Evolutionary conservation across 2,329 filamentous ascomycete species (phyloP).

Genomic region (Sphaerulina populicola): DNA sequence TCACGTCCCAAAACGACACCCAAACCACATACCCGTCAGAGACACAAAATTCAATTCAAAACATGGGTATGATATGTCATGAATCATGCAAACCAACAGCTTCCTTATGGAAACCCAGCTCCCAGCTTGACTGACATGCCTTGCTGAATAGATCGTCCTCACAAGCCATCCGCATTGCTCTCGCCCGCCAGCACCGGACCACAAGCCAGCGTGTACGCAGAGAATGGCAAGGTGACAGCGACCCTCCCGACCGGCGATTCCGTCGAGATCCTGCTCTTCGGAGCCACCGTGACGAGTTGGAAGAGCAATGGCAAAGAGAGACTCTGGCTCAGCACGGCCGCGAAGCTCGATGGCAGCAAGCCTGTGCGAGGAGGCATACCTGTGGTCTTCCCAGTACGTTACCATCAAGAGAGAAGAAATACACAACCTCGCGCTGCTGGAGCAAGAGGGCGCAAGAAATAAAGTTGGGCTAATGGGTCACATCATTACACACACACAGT

Average conservation of each 20-base stretch:
- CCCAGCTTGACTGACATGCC: background rate
- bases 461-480: background rate
- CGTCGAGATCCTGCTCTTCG: conserved; percentile 77
- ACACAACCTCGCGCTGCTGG: background rate
- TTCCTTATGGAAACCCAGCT: too few relatives aligned
- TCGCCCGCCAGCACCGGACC: conserved; percentile 53
- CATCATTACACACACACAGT: conserved; percentile 41
- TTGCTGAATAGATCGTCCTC: conserved; percentile 55
- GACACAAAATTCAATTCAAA: background rate
- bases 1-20: too few relatives aligned
- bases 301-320: conserved; percentile 58
- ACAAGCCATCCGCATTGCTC: conserved; percentile 70
- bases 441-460: background rate
- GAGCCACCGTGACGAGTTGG: conserved; percentile 90
- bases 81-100: too few relatives aligned
- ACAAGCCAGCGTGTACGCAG: conserved; percentile 67
- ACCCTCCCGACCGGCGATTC: conserved; percentile 77
- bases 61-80: background rate
- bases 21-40: too few relatives aligned
- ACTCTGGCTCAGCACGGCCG: conserved; percentile 34
- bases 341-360: conserved; percentile 77
- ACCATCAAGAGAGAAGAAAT: background rate
- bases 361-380: conserved; percentile 87
- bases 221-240: conserved; percentile 66
- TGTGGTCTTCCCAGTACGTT: conserved; percentile 77